Percentiles rank a stretch among this genome's conserved stretches.
phyloP scores from a whole-genome alignment of 2,329 filamentous ascomycete species.

The Fusarium chuoi region DNA sequence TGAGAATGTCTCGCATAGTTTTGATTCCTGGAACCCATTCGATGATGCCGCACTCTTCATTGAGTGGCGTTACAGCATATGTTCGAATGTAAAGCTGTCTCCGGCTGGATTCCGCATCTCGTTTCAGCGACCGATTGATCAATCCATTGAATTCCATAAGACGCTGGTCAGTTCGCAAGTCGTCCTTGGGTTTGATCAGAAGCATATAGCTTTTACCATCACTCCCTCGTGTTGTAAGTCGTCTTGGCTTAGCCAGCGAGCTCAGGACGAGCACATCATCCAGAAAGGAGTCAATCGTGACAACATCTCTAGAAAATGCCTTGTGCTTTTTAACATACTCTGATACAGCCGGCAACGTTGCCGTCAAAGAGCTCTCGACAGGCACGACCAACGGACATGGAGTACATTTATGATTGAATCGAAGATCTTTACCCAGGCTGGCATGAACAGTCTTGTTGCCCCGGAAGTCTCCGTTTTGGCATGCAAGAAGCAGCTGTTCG shows the following conservation, averaged over 20 bases:
- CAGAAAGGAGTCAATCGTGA: constrained; percentile 82
- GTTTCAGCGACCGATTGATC: constrained; percentile 94
- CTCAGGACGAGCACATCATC: constrained; percentile 92
- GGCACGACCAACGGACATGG: constrained; percentile 90
- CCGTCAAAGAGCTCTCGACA: constrained; percentile 84
- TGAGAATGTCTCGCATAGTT: constrained; percentile 89
- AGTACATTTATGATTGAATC: constrained; percentile 85
- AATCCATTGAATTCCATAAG: constrained; percentile 99
- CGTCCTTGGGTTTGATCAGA: constrained; percentile 97
- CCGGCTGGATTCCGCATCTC: constrained; percentile 89
- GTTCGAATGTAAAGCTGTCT: constrained; percentile 95
- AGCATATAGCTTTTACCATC: constrained; percentile 91
- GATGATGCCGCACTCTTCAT: constrained; percentile 97
- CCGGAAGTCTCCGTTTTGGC: constrained; percentile 79
- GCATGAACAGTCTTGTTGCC: constrained; percentile 73
- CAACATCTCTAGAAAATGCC: constrained; percentile 86
- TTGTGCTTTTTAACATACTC: constrained; percentile 81
- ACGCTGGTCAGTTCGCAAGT: constrained; percentile 95
- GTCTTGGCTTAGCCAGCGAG: constrained; percentile 91
- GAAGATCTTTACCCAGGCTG: constrained; percentile 80
- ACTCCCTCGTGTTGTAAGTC: constrained; percentile 86
- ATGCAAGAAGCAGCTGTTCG: constrained; percentile 82
- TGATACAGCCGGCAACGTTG: constrained; percentile 79
- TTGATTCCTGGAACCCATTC: constrained; percentile 99
- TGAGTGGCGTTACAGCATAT: constrained; percentile 94